These are phyloP conservation scores for Pleurotus platypus DNA, from an alignment of 768 basidiomycete species.

Conservation along the genomic window DNA sequence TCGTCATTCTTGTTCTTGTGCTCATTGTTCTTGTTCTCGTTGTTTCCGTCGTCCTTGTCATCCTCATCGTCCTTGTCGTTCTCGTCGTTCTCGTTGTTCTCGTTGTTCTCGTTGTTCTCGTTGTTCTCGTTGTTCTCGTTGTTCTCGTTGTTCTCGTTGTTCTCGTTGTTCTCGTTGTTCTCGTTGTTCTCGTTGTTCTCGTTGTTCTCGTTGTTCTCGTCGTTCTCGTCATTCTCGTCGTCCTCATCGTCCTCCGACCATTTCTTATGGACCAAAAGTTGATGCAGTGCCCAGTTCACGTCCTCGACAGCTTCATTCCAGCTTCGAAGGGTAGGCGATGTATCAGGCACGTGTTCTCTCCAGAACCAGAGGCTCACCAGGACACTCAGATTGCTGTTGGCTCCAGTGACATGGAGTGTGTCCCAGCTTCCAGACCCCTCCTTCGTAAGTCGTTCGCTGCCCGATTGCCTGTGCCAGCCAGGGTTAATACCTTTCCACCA, in stretches of 20 bases:
- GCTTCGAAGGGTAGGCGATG: not conserved
- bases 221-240: not conserved
- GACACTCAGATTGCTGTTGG: not conserved
- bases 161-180: not conserved
- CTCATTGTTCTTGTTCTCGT: not conserved
- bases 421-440: not conserved
- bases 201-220: not conserved
- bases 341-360: not conserved
- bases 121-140: not conserved
- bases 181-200: not conserved
- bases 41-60: too few relatives aligned
- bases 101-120: not conserved
- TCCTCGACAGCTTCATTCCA: not conserved
- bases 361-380: not conserved
- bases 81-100: not conserved
- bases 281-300: not conserved
- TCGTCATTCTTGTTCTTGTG: too few relatives aligned
- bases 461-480: not conserved
- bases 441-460: not conserved
- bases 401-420: not conserved
- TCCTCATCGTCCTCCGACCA: not conserved
- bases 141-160: not conserved
- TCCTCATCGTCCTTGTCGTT: too few relatives aligned
- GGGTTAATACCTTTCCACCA: not conserved
- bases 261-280: not conserved